Conservation (phyloP, 257 asterid genomes). For the Misopates orontium region DNA sequence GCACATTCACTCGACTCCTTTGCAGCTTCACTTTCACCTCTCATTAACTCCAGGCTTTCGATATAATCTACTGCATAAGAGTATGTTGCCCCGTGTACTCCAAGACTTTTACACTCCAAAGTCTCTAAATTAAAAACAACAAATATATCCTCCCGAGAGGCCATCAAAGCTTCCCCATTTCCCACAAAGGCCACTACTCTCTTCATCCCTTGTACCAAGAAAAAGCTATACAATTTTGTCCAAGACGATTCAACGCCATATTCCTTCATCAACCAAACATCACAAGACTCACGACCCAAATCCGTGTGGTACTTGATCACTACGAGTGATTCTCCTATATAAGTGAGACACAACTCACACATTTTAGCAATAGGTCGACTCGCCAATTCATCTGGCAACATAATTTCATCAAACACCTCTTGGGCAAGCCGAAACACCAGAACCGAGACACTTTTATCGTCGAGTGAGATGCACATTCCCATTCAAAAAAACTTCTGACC, state of each 20-base stretch:
- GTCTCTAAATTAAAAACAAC: conserved; percentile 37
- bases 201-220: conserved; percentile 20
- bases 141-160: conserved; percentile 22
- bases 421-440: no score
- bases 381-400: no score
- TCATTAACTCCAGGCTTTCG: conserved; percentile 50
- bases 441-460: no score
- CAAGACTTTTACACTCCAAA: conserved; percentile 28
- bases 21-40: no score
- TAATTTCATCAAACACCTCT: no score
- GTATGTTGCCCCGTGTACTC: conserved; percentile 38
- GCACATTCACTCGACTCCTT: no score
- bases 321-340: no score
- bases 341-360: no score
- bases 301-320: no score
- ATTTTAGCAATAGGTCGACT: no score
- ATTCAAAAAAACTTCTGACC: conserved; percentile 40
- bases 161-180: conserved; percentile 46
- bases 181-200: conserved; percentile 44
- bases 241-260: conserved; percentile 55
- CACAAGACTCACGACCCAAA: conserved; percentile 13
- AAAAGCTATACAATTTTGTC: conserved; percentile 46
- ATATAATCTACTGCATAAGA: conserved; percentile 40
- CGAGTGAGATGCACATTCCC: conserved; percentile 51
- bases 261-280: conserved; percentile 62